These are phyloP conservation scores for Capsicum chinense DNA, from an alignment of 257 asterid species.

Conservation along the genomic window DNA sequence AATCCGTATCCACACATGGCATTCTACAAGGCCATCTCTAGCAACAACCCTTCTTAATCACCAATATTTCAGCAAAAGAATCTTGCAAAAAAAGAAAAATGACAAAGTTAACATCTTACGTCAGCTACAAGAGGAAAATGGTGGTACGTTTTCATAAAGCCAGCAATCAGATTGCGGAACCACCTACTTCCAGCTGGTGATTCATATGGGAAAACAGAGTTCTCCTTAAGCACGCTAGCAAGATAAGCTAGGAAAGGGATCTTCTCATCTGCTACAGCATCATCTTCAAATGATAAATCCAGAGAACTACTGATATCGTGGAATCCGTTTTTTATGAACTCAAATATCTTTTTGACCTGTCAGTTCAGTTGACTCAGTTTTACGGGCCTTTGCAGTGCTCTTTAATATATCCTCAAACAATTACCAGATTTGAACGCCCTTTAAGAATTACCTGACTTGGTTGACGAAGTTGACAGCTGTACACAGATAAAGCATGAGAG, in stretches of 20 bases:
- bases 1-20: slow-evolving; percentile 6
- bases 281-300: slow-evolving; percentile 93
- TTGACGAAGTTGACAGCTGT: slow-evolving; percentile 89
- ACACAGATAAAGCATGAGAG: slow-evolving; percentile 97
- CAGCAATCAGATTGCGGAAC: slow-evolving; percentile 79
- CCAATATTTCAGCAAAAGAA: slow-evolving; percentile 16
- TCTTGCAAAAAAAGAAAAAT: background rate
- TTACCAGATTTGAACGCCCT: slow-evolving; percentile 8
- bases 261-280: slow-evolving; percentile 98
- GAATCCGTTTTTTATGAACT: slow-evolving; percentile 88
- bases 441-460: slow-evolving; percentile 70
- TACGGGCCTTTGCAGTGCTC: slow-evolving; percentile 28
- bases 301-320: slow-evolving; percentile 87
- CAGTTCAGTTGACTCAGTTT: slow-evolving; percentile 45
- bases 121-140: slow-evolving; percentile 87
- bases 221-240: slow-evolving; percentile 79
- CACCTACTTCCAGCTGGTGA: slow-evolving; percentile 97
- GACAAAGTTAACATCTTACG: slow-evolving; percentile 56
- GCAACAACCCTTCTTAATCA: slow-evolving; percentile 12
- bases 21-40: slow-evolving; percentile 23
- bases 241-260: slow-evolving; percentile 96
- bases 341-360: slow-evolving; percentile 90
- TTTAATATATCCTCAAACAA: background rate
- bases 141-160: slow-evolving; percentile 92
- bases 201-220: slow-evolving; percentile 80